Evolutionary conservation across 139 green algal species (phyloP).

Genomic region (Pseudopediastrum boryanum): DNA sequence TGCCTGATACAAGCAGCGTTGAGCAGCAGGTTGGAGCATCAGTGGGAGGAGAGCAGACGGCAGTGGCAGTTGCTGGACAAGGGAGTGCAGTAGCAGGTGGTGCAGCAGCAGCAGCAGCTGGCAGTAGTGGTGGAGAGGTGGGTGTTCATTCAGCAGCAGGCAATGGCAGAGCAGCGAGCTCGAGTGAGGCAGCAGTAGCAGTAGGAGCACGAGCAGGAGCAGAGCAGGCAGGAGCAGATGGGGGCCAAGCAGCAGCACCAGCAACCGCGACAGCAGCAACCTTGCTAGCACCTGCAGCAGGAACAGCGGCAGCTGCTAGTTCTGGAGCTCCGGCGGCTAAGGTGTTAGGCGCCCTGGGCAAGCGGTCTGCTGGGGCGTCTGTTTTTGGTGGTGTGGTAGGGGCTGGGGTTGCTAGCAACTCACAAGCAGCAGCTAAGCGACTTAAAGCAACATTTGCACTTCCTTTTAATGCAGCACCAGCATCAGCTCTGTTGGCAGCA

Average conservation of each 20-base stretch:
- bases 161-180: background rate
- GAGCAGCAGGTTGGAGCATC: constrained; percentile 11
- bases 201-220: constrained; percentile 1
- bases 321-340: background rate
- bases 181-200: constrained; percentile 9
- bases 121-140: background rate
- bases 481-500: constrained; percentile 18
- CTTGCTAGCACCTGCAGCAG: constrained; percentile 4
- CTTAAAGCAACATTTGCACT: too few species aligned
- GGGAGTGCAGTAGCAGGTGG: constrained; percentile 16
- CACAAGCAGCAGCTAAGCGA: background rate
- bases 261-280: too few species aligned
- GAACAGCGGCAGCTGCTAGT: constrained; percentile 7
- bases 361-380: constrained; percentile 24
- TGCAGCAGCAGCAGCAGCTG: constrained; percentile 4
- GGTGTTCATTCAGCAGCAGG: background rate
- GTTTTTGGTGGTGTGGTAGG: constrained; percentile 27
- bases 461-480: too few species aligned
- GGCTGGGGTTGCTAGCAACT: too few species aligned
- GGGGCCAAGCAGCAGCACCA: too few species aligned
- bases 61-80: background rate
- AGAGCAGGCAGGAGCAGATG: background rate
- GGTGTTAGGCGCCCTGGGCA: background rate
- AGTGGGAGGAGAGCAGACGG: constrained; percentile 28
- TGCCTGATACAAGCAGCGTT: background rate